These are phyloP conservation scores for Keqinozyma sinolaborantium DNA, from an alignment of 1,139 yeast genomes.

Conservation along the genomic window DNA sequence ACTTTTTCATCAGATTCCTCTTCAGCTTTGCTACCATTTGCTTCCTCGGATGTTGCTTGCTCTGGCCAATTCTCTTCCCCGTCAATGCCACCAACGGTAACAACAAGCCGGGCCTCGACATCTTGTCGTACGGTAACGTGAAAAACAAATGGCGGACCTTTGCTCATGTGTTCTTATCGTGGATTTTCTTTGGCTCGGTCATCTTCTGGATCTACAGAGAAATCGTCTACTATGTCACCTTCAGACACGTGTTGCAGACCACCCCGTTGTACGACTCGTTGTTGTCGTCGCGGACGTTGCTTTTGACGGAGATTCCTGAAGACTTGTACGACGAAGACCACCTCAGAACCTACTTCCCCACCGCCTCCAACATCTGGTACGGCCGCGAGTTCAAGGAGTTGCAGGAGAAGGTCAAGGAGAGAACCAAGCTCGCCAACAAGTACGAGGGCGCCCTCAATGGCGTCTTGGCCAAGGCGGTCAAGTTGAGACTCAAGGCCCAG, in stretches of 20 bases:
- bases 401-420: slow-evolving; percentile 49
- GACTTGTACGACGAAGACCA: slow-evolving; percentile 46
- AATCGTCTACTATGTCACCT: slow-evolving; percentile 60
- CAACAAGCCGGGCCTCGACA: slow-evolving; percentile 53
- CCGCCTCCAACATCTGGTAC: slow-evolving; percentile 57
- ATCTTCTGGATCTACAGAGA: slow-evolving; percentile 68
- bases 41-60: slow-evolving; percentile 57
- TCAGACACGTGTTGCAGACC: slow-evolving; percentile 65
- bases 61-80: slow-evolving; percentile 81
- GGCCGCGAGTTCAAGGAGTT: slow-evolving; percentile 58
- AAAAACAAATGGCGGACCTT: slow-evolving; percentile 55
- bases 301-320: slow-evolving; percentile 60
- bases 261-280: slow-evolving; percentile 69
- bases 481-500: slow-evolving; percentile 49
- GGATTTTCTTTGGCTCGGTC: slow-evolving; percentile 61
- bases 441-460: slow-evolving; percentile 60
- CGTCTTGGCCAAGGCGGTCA: slow-evolving; percentile 54
- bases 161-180: slow-evolving; percentile 71
- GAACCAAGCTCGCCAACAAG: slow-evolving; percentile 50
- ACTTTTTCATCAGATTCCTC: slow-evolving; percentile 76
- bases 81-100: slow-evolving; percentile 83
- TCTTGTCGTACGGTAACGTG: slow-evolving; percentile 62
- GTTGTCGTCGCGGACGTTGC: slow-evolving; percentile 62
- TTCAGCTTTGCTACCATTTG: slow-evolving; percentile 59
- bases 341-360: slow-evolving; percentile 56